Evolutionary conservation across 2,329 filamentous ascomycete genomes (phyloP), one percentile per base, ranked within the genome.

Genomic region (Cryphonectria nitschkei): DNA sequence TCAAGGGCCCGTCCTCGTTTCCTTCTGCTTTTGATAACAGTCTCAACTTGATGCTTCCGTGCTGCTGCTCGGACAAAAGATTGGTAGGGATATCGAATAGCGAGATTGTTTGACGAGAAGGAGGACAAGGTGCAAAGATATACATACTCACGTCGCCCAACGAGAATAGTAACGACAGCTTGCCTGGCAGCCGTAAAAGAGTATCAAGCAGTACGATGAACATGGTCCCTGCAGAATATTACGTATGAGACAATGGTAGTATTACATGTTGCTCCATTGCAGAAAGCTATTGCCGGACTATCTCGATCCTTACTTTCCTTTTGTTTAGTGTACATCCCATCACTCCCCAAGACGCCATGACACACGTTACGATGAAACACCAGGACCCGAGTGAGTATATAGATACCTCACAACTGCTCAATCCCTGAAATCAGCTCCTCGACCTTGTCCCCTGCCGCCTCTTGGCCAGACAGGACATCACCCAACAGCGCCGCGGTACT

Each of bases 361-460:
- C 16, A 39, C 9, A 16, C n/a, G 19, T 19, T 19, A 46, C 41
- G 7, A 37, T 3, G 11, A 39, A 39, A 26, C 13, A 22, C 34
- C 37, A 46, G 8, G 16, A 16, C 32, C 41, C 7, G 26, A 2
- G 6, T 22, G 29, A 7, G 29, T 8, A 54, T 34, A 13, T 26
- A 22, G 46, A 52, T 3, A 54, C 39, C 46, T 75, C 82, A 90
- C 74, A 91, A 76, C 77, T 91, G 87, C 76, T 91, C 89, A 74
- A 90, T 86, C 73, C 84, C 84, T 26, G 85, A 81, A 67, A 89
- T 76, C 41, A 89, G 78, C 64, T 87, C 84, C 8, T 89, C 85
- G 26, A 89, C 76, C 72, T 85, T 82, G 65, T 85, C 83, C 0
- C 67, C 62, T 19, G 77, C 70, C 2, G 69, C 70, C 2, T 69